phyloP scores from a whole-genome alignment of 1,139 yeast genomes.

The Saccharomyces hybrid region DNA sequence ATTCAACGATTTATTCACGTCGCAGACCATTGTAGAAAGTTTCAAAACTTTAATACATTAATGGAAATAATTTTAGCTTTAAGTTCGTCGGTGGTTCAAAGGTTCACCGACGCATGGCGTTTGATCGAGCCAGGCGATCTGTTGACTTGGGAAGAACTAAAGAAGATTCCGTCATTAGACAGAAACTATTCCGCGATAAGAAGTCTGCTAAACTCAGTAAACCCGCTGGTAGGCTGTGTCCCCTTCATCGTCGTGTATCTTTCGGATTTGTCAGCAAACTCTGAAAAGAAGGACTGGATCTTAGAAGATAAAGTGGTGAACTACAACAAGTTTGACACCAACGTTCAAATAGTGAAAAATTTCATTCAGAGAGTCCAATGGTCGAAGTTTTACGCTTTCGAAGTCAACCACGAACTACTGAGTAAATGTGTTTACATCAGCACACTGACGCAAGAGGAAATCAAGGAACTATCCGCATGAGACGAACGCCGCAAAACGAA shows the following conservation, averaged over 20 bases:
- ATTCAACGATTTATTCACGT: conserved; percentile 77
- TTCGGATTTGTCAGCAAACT: conserved; percentile 74
- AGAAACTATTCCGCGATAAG: conserved; percentile 62
- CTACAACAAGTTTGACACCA: conserved; percentile 68
- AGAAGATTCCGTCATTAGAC: conserved; percentile 55
- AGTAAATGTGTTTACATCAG: conserved; percentile 81
- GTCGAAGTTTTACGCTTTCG: conserved; percentile 56
- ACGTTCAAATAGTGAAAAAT: conserved; percentile 72
- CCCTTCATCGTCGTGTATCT: conserved; percentile 85
- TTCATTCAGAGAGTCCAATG: conserved; percentile 80
- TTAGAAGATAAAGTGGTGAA: conserved; percentile 48
- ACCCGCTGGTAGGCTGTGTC: conserved; percentile 72
- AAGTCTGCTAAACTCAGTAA: conserved; percentile 50
- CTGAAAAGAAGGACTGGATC: conserved; percentile 46
- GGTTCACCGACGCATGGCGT: conserved; percentile 69
- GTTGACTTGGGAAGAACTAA: conserved; percentile 57
- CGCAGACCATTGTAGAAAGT: conserved; percentile 61
- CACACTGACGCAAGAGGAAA: conserved; percentile 69
- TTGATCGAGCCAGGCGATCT: conserved; percentile 48
- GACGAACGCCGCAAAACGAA: not conserved
- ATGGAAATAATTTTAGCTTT: conserved; percentile 83
- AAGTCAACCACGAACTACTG: conserved; percentile 50
- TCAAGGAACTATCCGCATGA: conserved; percentile 25
- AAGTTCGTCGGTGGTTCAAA: conserved; percentile 60
- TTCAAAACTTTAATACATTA: conserved; percentile 79